Evolutionary conservation across 148 eudicot genomes (phyloP).

Genomic region (Drosera capensis): DNA sequence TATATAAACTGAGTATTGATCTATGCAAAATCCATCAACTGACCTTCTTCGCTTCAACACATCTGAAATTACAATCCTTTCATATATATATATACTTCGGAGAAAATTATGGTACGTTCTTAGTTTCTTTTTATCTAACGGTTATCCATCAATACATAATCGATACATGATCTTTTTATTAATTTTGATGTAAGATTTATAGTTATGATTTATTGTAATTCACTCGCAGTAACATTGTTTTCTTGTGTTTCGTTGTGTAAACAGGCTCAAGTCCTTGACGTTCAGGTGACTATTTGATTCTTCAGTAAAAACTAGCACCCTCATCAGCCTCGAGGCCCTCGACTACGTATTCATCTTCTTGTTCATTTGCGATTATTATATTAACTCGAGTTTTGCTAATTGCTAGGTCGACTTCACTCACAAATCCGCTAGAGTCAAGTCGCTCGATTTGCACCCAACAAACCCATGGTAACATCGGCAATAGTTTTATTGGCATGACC

Average conservation of each 20-base stretch:
- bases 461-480: conserved; percentile 45
- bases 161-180: not conserved
- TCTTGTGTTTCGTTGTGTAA: not conserved
- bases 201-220: not conserved
- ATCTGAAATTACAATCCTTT: too few relatives aligned
- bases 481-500: not conserved
- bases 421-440: conserved; percentile 60
- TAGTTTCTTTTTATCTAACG: too few relatives aligned
- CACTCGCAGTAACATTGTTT: not conserved
- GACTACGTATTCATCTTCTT: not conserved
- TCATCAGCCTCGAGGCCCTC: not conserved
- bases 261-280: not conserved
- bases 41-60: too few relatives aligned
- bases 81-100: too few relatives aligned
- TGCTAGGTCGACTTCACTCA: conserved; percentile 30
- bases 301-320: not conserved
- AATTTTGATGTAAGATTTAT: not conserved
- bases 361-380: not conserved
- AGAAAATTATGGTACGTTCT: too few relatives aligned
- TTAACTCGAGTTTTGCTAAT: not conserved
- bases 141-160: too few relatives aligned
- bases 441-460: conserved; percentile 62
- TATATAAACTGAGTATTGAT: not conserved
- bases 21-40: too few relatives aligned
- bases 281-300: not conserved